phyloP scores from a whole-genome alignment of 257 asterid genomes.

The Fraxinus pennsylvanica region DNA sequence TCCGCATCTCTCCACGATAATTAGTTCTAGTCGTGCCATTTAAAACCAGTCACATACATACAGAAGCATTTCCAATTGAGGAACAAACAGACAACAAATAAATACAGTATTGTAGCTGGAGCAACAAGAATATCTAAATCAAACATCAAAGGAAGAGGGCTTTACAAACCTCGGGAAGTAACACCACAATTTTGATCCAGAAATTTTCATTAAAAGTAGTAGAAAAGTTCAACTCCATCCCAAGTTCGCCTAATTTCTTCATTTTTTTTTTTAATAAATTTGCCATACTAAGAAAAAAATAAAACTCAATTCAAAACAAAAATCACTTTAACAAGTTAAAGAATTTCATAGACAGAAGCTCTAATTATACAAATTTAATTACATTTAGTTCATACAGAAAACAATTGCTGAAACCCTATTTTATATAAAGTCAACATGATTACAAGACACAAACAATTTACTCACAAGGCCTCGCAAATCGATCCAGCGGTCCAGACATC shows the following conservation, averaged over 20 bases:
- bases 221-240: background rate
- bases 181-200: conserved; percentile 5
- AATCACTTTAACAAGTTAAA: background rate
- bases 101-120: background rate
- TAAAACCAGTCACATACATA: background rate
- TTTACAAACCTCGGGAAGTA: conserved; percentile 6
- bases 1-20: background rate
- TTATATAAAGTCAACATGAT: background rate
- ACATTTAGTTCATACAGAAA: background rate
- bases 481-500: conserved; percentile 96
- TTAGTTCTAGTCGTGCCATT: background rate
- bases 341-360: background rate
- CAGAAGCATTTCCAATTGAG: background rate
- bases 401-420: background rate
- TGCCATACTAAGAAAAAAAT: conserved; percentile 12
- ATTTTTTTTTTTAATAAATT: background rate
- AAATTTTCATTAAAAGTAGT: background rate
- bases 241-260: background rate
- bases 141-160: background rate
- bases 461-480: conserved; percentile 92
- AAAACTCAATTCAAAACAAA: conserved; percentile 7
- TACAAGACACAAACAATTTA: conserved; percentile 12
- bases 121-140: background rate
- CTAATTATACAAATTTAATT: conserved; percentile 3
- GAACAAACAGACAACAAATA: background rate